A percentile compares a stretch with the other conserved stretches of the same genome.
phyloP scores from a whole-genome alignment of 495 filamentous ascomycete species.

The Podospora tetraspora region DNA sequence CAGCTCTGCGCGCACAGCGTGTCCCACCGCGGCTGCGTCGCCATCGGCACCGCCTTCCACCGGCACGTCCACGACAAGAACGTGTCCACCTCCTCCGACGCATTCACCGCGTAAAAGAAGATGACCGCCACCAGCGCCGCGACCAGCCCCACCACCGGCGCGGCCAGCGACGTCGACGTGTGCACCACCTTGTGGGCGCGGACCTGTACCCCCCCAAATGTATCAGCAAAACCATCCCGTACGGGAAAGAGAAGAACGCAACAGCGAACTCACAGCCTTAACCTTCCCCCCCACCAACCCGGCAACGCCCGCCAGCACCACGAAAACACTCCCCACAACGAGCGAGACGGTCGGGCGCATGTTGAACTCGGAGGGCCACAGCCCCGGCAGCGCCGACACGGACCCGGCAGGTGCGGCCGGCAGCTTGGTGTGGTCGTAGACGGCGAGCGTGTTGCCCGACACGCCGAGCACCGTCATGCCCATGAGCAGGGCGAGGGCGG shows the following conservation, averaged over 20 bases:
- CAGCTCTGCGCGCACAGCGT: constrained; percentile 47
- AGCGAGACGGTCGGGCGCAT: constrained; percentile 47
- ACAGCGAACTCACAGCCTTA: constrained; percentile 32
- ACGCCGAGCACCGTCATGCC: constrained; percentile 46
- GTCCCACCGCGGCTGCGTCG: constrained; percentile 41
- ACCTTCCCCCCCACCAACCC: constrained; percentile 41
- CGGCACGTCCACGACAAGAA: constrained; percentile 53
- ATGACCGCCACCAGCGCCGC: constrained; percentile 45
- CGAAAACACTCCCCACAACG: constrained; percentile 41
- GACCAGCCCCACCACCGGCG: constrained; percentile 39
- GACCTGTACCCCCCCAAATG: constrained; percentile 29
- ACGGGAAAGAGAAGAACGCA: not conserved
- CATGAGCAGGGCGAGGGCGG: constrained; percentile 43
- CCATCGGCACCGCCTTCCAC: constrained; percentile 45
- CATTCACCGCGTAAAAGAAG: constrained; percentile 52
- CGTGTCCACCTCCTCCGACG: constrained; percentile 41
- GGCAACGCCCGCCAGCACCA: constrained; percentile 38
- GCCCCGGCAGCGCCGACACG: constrained; percentile 22
- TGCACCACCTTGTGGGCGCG: constrained; percentile 35
- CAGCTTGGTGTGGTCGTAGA: constrained; percentile 47
- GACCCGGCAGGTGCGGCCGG: constrained; percentile 10
- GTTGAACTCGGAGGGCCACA: constrained; percentile 51
- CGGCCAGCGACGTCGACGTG: constrained; percentile 34
- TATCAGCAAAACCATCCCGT: not conserved
- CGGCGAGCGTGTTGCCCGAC: constrained; percentile 42